Evolutionary conservation across 306 rosid genomes (phyloP), one percentile per base, ranked within the genome.

Genomic region (Castanospermum australe): DNA sequence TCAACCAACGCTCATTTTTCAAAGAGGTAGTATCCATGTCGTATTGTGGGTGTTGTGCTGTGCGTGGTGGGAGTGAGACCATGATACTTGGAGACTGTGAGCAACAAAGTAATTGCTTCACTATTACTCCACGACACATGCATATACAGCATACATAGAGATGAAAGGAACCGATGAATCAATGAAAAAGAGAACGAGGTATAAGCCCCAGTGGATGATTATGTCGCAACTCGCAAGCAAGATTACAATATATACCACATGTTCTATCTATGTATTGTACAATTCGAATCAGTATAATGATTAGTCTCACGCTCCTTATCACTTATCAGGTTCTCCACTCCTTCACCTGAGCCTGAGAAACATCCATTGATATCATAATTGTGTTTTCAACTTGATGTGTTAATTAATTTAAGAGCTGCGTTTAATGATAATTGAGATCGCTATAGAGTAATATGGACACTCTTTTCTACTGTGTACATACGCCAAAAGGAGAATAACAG

Each of bases 121-220:
- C 68, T 54, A 42, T 68, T 75, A 85, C 89, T 85, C 89, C 82
- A 82, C 36, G 30, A 4, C 47, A 21, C 63, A 65, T 71, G 64
- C 77, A 67, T 78, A 52, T 63, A 20, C 48, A 4, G 14, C 7
- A 21, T 28, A 32, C 64, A 66, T 32, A 10, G 60, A 35, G 39
- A 33, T 33, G 35, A 47, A 63, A 4, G 50, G 52, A 69, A 50
- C 60, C 33, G 59, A 30, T 42, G 59, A 30, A 63, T 76, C 56
- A 33, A 32, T 61, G 22, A 6, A 61, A 30, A 66, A 41, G 24
- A 60, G 62, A 14, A 77, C 64, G 63, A n/a, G 25, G 38, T 63
- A 74, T 73, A 73, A 79, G 78, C 62, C 64, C 79, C 84, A 54
- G 14, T 15, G 8, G 93, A 93, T 36, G 88, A 93, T 77, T 88